Conservation (phyloP, 1,284 basidiomycete species). For the Takashimella koratensis region DNA sequence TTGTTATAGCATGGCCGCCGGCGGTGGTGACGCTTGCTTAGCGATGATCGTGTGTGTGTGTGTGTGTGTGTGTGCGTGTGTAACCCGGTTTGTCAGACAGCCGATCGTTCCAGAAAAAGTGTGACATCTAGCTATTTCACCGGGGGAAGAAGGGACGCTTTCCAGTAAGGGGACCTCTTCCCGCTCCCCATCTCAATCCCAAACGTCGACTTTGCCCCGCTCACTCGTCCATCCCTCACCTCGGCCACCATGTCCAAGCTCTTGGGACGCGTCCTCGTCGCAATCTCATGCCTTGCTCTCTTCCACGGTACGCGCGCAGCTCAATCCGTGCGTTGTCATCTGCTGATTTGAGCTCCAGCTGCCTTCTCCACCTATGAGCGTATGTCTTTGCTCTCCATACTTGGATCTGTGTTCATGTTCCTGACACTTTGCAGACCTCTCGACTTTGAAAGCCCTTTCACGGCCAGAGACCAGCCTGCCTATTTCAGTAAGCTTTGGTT, state of each 20-base stretch:
- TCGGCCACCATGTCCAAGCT: constrained; percentile 10
- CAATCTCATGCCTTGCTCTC: constrained; percentile 28
- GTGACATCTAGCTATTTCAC: too few relatives aligned
- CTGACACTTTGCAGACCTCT: constrained; percentile 32
- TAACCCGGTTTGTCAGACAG: too few relatives aligned
- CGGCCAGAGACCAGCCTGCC: constrained; percentile 30
- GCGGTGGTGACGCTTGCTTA: too few relatives aligned
- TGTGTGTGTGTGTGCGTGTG: too few relatives aligned
- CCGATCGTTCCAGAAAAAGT: too few relatives aligned
- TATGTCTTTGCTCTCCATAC: constrained; percentile 13
- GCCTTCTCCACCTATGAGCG: constrained; percentile 49
- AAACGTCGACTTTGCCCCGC: too few relatives aligned
- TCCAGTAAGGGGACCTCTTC: too few relatives aligned
- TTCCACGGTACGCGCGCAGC: constrained; percentile 39
- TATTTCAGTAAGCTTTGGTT: constrained; percentile 30
- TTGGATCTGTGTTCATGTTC: neutral
- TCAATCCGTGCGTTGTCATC: too few relatives aligned
- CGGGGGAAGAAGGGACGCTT: too few relatives aligned
- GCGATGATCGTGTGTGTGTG: too few relatives aligned
- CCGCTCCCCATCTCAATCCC: too few relatives aligned
- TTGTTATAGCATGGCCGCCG: too few relatives aligned
- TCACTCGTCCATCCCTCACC: neutral
- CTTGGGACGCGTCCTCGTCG: constrained; percentile 27
- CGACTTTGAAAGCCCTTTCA: constrained; percentile 45
- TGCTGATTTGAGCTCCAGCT: constrained; percentile 20